A percentile compares a stretch with the other conserved stretches of the same genome.
Evolutionary conservation across 1,139 yeast species (phyloP).

Genomic region (Hansenula lynferdii): DNA sequence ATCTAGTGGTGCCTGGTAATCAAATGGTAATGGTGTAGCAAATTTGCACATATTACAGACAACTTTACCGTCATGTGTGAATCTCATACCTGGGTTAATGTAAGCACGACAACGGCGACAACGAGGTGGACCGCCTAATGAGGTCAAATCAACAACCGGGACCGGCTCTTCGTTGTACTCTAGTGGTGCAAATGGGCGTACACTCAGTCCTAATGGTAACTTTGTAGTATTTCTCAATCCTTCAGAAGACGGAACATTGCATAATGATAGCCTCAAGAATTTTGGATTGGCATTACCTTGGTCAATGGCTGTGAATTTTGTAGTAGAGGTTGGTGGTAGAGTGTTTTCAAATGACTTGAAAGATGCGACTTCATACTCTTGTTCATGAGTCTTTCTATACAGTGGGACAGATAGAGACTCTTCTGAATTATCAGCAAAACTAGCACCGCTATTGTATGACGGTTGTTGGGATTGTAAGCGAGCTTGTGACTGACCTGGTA

Average conservation of each 20-base stretch:
- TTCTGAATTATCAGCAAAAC: constrained; percentile 2
- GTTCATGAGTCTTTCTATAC: constrained; percentile 12
- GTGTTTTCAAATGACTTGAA: constrained; percentile 20
- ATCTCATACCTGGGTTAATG: constrained; percentile 78
- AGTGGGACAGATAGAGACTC: constrained; percentile 17
- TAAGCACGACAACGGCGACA: constrained; percentile 91
- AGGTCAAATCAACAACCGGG: constrained; percentile 63
- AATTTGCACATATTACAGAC: constrained; percentile 87
- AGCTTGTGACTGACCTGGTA: too few species aligned
- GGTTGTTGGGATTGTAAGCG: too few species aligned
- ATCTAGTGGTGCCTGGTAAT: constrained; percentile 63
- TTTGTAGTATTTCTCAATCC: constrained; percentile 64
- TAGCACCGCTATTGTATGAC: too few species aligned
- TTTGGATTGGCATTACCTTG: constrained; percentile 86
- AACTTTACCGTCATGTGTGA: constrained; percentile 58
- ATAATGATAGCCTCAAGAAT: constrained; percentile 74
- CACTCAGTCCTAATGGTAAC: constrained; percentile 74
- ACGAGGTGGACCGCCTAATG: constrained; percentile 69
- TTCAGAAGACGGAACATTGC: constrained; percentile 76
- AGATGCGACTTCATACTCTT: constrained; percentile 11
- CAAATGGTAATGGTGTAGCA: constrained; percentile 64
- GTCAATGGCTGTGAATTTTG: constrained; percentile 66
- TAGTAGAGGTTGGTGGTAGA: constrained; percentile 67
- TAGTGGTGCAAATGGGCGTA: constrained; percentile 78
- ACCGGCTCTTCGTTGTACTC: constrained; percentile 45